A percentile compares a stretch with the other conserved stretches of the same genome.
Conservation (phyloP, 805 yeast genomes). For the Maudiozyma serrabonitensis region DNA sequence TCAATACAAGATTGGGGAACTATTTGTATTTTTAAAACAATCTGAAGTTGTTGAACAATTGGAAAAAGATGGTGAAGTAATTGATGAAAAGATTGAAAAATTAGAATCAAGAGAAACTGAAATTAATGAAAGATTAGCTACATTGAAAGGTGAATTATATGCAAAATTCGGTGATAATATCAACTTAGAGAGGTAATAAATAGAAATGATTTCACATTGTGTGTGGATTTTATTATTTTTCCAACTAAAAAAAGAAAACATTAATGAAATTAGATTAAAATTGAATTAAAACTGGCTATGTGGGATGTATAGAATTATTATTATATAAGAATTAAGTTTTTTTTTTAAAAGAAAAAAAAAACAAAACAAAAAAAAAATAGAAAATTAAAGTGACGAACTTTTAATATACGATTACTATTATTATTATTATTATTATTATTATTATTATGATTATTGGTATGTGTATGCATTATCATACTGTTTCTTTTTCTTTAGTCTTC, state of each 20-base stretch:
- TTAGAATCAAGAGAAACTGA: slow-evolving; percentile 40
- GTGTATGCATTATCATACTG: neutral
- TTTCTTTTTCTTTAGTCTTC: neutral
- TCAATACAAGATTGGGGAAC: slow-evolving; percentile 74
- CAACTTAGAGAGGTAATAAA: slow-evolving; percentile 56
- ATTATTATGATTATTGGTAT: neutral
- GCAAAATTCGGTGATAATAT: slow-evolving; percentile 85
- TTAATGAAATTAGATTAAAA: neutral
- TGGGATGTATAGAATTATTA: neutral
- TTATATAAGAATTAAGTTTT: neutral
- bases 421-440: slow-evolving; percentile 1
- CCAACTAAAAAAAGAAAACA: neutral
- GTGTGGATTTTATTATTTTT: neutral
- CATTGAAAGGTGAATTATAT: slow-evolving; percentile 65
- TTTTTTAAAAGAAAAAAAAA: neutral
- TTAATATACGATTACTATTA: neutral
- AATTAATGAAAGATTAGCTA: slow-evolving; percentile 45
- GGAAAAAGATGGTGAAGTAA: slow-evolving; percentile 47
- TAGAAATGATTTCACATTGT: too few species aligned
- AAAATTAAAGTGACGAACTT: neutral
- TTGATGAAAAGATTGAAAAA: slow-evolving; percentile 41
- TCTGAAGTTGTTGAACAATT: slow-evolving; percentile 56
- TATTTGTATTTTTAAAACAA: slow-evolving; percentile 61
- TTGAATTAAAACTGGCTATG: neutral
- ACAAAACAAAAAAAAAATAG: neutral